Conservation (phyloP, 148 eudicot species). For the Chenopodium quinoa region DNA sequence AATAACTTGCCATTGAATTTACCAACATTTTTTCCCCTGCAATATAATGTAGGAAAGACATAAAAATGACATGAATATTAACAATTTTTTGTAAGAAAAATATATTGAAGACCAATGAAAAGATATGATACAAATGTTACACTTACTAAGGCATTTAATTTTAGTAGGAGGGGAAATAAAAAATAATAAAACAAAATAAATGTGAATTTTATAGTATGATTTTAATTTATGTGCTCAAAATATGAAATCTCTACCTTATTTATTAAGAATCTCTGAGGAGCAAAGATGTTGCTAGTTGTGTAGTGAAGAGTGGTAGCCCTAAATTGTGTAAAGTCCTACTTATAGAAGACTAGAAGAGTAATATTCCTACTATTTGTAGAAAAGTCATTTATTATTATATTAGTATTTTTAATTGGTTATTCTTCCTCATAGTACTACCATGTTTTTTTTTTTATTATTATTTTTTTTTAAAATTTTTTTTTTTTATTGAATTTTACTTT, state of each 20-base stretch:
- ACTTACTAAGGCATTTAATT: background rate
- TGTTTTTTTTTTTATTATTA: background rate
- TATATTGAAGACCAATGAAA: background rate
- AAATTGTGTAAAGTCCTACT: slow-evolving; percentile 12
- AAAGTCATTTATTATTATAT: background rate
- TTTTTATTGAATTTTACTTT: background rate
- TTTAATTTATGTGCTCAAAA: background rate
- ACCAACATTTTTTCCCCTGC: slow-evolving; percentile 18
- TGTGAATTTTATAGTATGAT: background rate
- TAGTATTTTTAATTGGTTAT: background rate
- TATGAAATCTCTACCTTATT: background rate
- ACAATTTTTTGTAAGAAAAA: too few relatives aligned
- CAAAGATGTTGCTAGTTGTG: background rate
- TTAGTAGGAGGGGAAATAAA: background rate
- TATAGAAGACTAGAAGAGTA: slow-evolving; percentile 10
- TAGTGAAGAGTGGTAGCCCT: slow-evolving; percentile 16
- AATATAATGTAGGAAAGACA: background rate
- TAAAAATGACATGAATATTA: background rate
- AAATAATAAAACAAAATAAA: background rate
- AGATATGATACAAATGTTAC: background rate
- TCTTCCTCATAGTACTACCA: background rate
- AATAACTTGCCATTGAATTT: slow-evolving; percentile 34
- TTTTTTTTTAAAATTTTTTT: too few relatives aligned
- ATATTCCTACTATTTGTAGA: slow-evolving; percentile 11
- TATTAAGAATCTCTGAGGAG: background rate